phyloP scores from a whole-genome alignment of 768 basidiomycete species.

The Lentinus brumalis region DNA sequence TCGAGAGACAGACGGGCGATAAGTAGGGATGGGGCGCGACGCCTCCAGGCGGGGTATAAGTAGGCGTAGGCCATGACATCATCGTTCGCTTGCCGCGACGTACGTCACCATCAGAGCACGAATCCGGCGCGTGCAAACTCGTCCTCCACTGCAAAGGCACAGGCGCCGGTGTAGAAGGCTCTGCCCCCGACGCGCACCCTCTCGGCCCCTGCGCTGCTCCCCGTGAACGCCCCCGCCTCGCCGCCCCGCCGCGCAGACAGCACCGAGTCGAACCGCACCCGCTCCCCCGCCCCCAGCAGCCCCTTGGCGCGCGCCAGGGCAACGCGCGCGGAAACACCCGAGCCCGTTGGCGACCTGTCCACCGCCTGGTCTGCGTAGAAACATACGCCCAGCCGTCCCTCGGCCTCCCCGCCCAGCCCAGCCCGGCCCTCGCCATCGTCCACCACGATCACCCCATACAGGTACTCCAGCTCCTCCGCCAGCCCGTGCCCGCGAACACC shows the following conservation, averaged over 20 bases:
- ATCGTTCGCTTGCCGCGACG: constrained; percentile 5
- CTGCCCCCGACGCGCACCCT: constrained; percentile 34
- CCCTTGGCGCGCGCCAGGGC: constrained; percentile 39
- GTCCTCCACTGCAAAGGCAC: constrained; percentile 23
- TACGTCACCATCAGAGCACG: constrained; percentile 20
- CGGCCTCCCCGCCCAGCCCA: constrained; percentile 20
- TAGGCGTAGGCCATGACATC: constrained; percentile 26
- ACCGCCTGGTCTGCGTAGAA: constrained; percentile 44
- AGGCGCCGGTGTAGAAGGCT: constrained; percentile 36
- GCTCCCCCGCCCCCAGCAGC: constrained; percentile 29
- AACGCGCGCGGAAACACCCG: constrained; percentile 41
- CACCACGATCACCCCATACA: constrained; percentile 42
- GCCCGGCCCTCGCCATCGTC: constrained; percentile 27
- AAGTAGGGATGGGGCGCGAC: constrained; percentile 1
- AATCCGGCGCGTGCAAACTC: constrained; percentile 17
- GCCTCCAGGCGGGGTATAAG: constrained; percentile 15
- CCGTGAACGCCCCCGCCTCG: constrained; percentile 19
- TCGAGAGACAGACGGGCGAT: background rate
- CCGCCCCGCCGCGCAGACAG: constrained; percentile 28
- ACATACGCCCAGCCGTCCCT: constrained; percentile 29
- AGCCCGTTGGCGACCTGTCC: constrained; percentile 43
- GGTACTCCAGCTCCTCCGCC: constrained; percentile 36
- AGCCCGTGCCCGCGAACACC: constrained; percentile 33
- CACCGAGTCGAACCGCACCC: constrained; percentile 37
- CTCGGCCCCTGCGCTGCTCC: constrained; percentile 9